Evolutionary conservation across 2,329 filamentous ascomycete genomes (phyloP), one percentile per base, ranked within the genome.

Genomic region (Aspergillus sp.): DNA sequence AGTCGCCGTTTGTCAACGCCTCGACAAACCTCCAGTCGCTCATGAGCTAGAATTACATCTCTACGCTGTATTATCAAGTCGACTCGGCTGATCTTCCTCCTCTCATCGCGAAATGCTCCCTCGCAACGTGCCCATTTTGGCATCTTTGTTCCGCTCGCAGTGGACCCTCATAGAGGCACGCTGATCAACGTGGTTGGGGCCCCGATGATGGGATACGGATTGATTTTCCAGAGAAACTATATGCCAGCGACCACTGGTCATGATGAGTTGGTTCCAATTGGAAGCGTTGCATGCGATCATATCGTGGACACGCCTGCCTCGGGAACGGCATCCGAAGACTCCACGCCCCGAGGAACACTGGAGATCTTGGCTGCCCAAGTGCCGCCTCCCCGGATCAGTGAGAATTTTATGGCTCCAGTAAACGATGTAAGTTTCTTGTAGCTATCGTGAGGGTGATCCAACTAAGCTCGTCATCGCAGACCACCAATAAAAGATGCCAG

Each of bases 341-440:
- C 42, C n/a, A 56, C 31, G 7, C 69, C 73, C 2, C 61, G 52
- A 31, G 65, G 64, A 14, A 56, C 65, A 14, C 57, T 76, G 11
- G 72, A 75, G 52, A 18, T 67, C 42, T 68, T 63, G 12, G 74
- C 73, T 6, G 49, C 49, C 6, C 63, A 71, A 51, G 54, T 75
- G 7, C 66, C 65, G 2, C 63, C 72, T 2, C 71, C 73, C 2
- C 49, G 69, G 6, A 65, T 70, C n/a, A 73, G 68, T 54, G 55
- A 72, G 52, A 72, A 74, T 46, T 75, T 74, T 39, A 61, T 73
- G 57, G 72, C 71, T 2, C 72, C 73, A 3, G 71, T 75, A 2
- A 75, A 73, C 22, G 69, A 72, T 63, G 73, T 75, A 57, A 57
- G 60, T 58, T 2, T 47, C 18, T 29, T 2, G 7, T 31, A 24